phyloP scores from a whole-genome alignment of 352 stramenopile species.

The Globisporangium iwayamae region DNA sequence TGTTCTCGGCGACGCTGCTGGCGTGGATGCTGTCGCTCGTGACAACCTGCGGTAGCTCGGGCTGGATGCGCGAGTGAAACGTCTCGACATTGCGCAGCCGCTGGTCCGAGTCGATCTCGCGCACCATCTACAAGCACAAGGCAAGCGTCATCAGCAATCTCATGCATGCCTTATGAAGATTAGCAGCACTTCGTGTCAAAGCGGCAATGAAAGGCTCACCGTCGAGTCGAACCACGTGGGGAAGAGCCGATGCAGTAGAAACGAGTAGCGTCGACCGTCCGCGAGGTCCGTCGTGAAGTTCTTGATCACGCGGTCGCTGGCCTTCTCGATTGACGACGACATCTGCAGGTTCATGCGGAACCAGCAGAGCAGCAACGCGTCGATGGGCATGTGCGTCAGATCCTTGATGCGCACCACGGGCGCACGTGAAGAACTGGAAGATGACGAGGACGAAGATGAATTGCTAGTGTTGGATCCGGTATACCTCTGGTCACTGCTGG shows the following conservation, averaged over 20 bases:
- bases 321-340: slow-evolving; percentile 56
- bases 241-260: slow-evolving; percentile 71
- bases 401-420: slow-evolving; percentile 51
- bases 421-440: slow-evolving; percentile 8
- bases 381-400: slow-evolving; percentile 66
- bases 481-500: neutral
- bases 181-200: neutral
- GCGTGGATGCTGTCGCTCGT: slow-evolving; percentile 72
- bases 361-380: slow-evolving; percentile 71
- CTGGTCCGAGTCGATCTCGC: slow-evolving; percentile 71
- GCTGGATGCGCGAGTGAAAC: slow-evolving; percentile 68
- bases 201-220: slow-evolving; percentile 19
- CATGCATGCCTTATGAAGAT: neutral
- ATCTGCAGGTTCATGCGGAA: slow-evolving; percentile 72
- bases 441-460: neutral
- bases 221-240: slow-evolving; percentile 65
- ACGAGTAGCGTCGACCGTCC: slow-evolving; percentile 63
- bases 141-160: neutral
- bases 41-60: slow-evolving; percentile 56
- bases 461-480: neutral
- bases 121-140: slow-evolving; percentile 54
- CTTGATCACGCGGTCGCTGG: slow-evolving; percentile 64
- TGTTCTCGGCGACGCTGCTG: slow-evolving; percentile 57
- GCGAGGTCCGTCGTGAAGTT: slow-evolving; percentile 75
- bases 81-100: slow-evolving; percentile 63